phyloP scores from a whole-genome alignment of 2,329 filamentous ascomycete species.

The Claviceps quebecensis region DNA sequence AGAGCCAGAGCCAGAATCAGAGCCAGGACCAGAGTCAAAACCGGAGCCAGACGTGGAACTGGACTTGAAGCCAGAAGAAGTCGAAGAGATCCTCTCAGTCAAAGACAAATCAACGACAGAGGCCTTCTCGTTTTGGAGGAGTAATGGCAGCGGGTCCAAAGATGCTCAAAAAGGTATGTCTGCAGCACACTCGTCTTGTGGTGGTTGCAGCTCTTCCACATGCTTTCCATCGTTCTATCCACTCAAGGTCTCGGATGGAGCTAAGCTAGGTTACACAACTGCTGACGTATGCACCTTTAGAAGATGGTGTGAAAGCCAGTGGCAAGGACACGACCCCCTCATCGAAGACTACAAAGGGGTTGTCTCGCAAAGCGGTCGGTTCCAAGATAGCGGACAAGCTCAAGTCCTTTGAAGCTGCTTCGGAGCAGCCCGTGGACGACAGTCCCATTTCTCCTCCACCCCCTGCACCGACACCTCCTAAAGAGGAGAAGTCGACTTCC shows the following conservation, averaged over 20 bases:
- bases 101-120: conserved; percentile 21
- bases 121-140: conserved; percentile 44
- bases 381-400: conserved; percentile 43
- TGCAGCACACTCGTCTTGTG: conserved; percentile 5
- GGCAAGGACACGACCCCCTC: conserved; percentile 27
- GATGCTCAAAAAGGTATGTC: conserved; percentile 28
- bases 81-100: conserved; percentile 27
- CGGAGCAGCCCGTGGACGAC: conserved; percentile 21
- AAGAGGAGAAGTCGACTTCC: conserved; percentile 9
- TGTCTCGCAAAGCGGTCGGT: conserved; percentile 32
- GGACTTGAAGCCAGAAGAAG: conserved; percentile 27
- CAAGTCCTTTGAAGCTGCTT: conserved; percentile 37
- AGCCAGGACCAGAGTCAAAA: conserved; percentile 7
- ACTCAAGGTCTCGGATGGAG: conserved; percentile 14
- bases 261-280: conserved; percentile 25
- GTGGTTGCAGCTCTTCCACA: conserved; percentile 6
- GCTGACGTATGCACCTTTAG: conserved; percentile 37
- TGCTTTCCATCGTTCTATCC: conserved; percentile 1
- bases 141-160: conserved; percentile 26
- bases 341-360: conserved; percentile 20
- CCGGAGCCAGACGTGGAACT: conserved; percentile 10
- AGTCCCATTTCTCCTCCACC: conserved; percentile 19
- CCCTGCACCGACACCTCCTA: conserved; percentile 21
- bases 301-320: conserved; percentile 23
- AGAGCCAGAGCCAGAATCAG: conserved; percentile 7